Percentiles rank a stretch among this genome's conserved stretches.
These are phyloP conservation scores for Epichloe sp. DNA, from an alignment of 2,329 filamentous ascomycete species.

Conservation along the genomic window DNA sequence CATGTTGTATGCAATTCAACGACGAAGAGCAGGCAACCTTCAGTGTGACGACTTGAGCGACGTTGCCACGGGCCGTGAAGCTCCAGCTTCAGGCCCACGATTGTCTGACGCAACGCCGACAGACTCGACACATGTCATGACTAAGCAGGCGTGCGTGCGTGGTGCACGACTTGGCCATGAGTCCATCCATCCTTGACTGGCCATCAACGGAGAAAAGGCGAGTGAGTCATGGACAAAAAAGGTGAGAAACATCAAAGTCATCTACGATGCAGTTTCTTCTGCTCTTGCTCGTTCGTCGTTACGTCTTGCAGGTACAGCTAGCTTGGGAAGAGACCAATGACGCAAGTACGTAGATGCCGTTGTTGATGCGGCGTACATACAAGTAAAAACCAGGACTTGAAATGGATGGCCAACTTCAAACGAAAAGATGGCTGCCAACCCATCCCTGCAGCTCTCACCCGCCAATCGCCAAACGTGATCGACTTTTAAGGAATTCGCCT, in stretches of 20 bases:
- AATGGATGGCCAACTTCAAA: not conserved
- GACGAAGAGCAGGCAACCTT: conserved; percentile 1
- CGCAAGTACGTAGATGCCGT: not conserved
- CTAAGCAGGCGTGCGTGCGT: not conserved
- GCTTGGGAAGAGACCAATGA: not conserved
- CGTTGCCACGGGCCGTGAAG: not conserved
- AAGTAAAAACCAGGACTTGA: not conserved
- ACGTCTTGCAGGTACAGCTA: not conserved
- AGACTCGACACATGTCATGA: not conserved
- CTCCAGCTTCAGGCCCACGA: not conserved
- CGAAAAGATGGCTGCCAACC: not conserved
- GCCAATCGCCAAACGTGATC: not conserved
- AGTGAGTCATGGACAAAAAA: not conserved
- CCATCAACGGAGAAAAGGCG: not conserved
- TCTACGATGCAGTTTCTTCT: not conserved
- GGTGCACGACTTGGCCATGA: not conserved
- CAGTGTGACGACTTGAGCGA: not conserved
- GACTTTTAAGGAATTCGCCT: too few relatives aligned
- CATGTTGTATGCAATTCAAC: not conserved
- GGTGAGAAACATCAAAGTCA: not conserved
- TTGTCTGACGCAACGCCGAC: not conserved
- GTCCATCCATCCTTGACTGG: not conserved
- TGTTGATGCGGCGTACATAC: not conserved
- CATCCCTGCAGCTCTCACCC: not conserved
- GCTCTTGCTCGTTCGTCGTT: not conserved